phyloP scores from a whole-genome alignment of 306 rosid genomes.

The Ammopiptanthus mongolicus region DNA sequence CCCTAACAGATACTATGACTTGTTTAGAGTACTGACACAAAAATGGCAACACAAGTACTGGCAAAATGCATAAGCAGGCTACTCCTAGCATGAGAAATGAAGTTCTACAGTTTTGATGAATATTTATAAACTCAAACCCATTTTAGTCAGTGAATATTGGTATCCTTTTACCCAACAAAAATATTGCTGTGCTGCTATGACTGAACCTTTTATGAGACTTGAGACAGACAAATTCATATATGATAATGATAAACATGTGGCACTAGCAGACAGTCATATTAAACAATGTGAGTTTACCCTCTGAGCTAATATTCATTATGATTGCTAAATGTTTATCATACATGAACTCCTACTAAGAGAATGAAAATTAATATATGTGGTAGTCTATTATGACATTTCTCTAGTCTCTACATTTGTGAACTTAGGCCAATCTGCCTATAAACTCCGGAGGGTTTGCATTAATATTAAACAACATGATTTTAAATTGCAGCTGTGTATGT shows the following conservation, averaged over 20 bases:
- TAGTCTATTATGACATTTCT: neutral
- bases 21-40: neutral
- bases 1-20: slow-evolving; percentile 13
- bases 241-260: neutral
- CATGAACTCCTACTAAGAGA: neutral
- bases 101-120: neutral
- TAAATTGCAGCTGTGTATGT: too few species aligned
- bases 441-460: slow-evolving; percentile 33
- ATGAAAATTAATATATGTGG: neutral
- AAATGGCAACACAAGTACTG: neutral
- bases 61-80: neutral
- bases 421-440: slow-evolving; percentile 3
- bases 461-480: slow-evolving; percentile 30
- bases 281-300: neutral
- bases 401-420: neutral
- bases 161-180: neutral
- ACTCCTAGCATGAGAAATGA: neutral
- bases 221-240: neutral
- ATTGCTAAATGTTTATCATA: neutral
- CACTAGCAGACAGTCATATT: neutral
- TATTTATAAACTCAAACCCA: neutral
- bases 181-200: neutral
- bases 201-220: neutral
- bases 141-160: neutral
- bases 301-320: neutral